Percentiles rank a stretch among this genome's conserved stretches.
These are phyloP conservation scores for Cephalotrichum gorgonifer DNA, from an alignment of 2,329 filamentous ascomycete genomes.

Conservation along the genomic window DNA sequence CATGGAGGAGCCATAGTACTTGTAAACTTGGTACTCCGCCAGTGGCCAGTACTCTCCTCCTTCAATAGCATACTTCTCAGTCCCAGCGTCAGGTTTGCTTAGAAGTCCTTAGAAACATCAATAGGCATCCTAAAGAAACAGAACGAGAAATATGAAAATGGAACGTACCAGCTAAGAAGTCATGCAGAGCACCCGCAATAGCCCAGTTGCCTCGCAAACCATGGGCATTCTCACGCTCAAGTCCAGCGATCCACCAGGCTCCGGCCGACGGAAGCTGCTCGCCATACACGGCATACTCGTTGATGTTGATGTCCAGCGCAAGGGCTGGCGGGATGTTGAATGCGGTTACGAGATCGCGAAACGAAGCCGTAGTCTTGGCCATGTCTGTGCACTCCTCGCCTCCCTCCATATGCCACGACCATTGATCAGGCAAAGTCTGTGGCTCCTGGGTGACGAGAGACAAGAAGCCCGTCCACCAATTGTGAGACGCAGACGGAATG, in stretches of 20 bases:
- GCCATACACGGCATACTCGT: slow-evolving; percentile 5
- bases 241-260: background rate
- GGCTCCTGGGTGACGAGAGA: slow-evolving; percentile 20
- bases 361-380: background rate
- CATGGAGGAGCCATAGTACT: slow-evolving; percentile 7
- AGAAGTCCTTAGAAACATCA: background rate
- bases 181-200: background rate
- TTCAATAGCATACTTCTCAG: background rate
- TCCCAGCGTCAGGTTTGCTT: background rate
- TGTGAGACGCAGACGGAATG: slow-evolving; percentile 18
- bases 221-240: slow-evolving; percentile 3
- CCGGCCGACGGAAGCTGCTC: slow-evolving; percentile 1
- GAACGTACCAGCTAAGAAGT: background rate
- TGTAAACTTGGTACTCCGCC: slow-evolving; percentile 8
- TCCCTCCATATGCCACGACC: slow-evolving; percentile 25
- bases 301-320: slow-evolving; percentile 3
- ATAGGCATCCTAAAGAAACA: background rate
- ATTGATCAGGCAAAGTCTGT: slow-evolving; percentile 28
- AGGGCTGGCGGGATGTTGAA: background rate
- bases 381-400: background rate
- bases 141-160: background rate
- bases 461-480: slow-evolving; percentile 30
- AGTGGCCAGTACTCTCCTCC: slow-evolving; percentile 1
- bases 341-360: background rate
- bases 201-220: slow-evolving; percentile 7